A percentile compares a stretch with the other conserved stretches of the same genome.
These are phyloP conservation scores for Calonectria multiphialidica DNA, from an alignment of 2,329 filamentous ascomycete species.

Conservation along the genomic window DNA sequence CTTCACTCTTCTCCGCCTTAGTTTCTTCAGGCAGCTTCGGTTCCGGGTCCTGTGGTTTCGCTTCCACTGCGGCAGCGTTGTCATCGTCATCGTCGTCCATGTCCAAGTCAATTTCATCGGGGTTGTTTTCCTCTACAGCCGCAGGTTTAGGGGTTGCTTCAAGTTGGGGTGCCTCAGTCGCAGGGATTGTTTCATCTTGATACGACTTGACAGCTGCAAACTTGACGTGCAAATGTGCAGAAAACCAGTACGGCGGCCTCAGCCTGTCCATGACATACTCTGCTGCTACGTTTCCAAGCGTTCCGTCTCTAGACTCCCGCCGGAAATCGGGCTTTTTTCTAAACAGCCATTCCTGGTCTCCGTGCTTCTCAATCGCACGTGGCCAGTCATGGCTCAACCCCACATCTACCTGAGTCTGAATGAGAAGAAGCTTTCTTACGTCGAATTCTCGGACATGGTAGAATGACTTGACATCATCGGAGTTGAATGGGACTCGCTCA, in stretches of 20 bases:
- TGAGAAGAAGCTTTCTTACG: slow-evolving; percentile 86
- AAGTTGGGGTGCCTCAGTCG: slow-evolving; percentile 25
- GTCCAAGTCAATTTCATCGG: slow-evolving; percentile 79
- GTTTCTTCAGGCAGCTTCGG: slow-evolving; percentile 15
- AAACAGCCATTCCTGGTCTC: slow-evolving; percentile 78
- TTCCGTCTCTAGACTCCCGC: slow-evolving; percentile 80
- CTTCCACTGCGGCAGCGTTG: slow-evolving; percentile 51
- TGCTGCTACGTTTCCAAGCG: slow-evolving; percentile 84
- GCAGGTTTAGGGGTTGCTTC: slow-evolving; percentile 6
- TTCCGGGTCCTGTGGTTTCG: not conserved
- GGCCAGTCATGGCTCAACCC: slow-evolving; percentile 98
- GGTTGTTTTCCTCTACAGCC: slow-evolving; percentile 58
- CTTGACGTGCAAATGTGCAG: slow-evolving; percentile 92
- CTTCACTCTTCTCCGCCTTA: slow-evolving; percentile 44
- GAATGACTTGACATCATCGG: slow-evolving; percentile 81
- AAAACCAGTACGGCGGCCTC: slow-evolving; percentile 90
- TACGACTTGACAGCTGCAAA: slow-evolving; percentile 79
- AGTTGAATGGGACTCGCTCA: slow-evolving; percentile 87
- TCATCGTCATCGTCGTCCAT: slow-evolving; percentile 60
- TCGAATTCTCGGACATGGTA: slow-evolving; percentile 94
- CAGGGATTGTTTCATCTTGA: slow-evolving; percentile 51
- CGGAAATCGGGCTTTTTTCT: slow-evolving; percentile 80
- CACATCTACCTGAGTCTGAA: slow-evolving; percentile 90
- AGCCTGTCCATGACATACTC: slow-evolving; percentile 84
- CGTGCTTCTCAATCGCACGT: slow-evolving; percentile 81